Conservation (phyloP, 2,329 filamentous ascomycete species). For the Clonostachys byssicola region DNA sequence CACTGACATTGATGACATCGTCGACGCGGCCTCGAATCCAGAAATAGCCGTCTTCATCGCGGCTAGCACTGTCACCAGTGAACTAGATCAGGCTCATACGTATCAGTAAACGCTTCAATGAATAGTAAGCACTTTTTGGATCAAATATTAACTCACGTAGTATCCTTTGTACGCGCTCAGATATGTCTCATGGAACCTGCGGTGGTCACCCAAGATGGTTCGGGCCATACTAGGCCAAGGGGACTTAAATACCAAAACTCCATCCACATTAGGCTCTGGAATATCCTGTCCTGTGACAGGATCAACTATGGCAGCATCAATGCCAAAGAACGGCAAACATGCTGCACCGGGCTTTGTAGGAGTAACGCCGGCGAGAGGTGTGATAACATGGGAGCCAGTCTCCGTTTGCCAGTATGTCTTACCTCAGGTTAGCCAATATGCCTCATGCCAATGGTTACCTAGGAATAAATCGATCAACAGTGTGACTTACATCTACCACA, state of each 20-base stretch:
- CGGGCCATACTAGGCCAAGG: slow-evolving; percentile 98
- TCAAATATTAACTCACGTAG: slow-evolving; percentile 63
- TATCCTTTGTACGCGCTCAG: slow-evolving; percentile 96
- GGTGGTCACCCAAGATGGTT: slow-evolving; percentile 95
- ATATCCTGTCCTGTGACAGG: slow-evolving; percentile 93
- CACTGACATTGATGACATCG: slow-evolving; percentile 96
- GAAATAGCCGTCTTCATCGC: slow-evolving; percentile 98
- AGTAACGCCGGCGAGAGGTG: slow-evolving; percentile 86
- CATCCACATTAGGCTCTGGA: slow-evolving; percentile 92
- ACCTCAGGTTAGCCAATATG: slow-evolving; percentile 1
- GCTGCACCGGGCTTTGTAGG: slow-evolving; percentile 96
- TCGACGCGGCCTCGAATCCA: slow-evolving; percentile 99
- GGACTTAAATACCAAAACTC: slow-evolving; percentile 95
- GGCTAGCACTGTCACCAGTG: slow-evolving; percentile 88
- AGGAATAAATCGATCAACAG: neutral
- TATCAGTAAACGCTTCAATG: neutral
- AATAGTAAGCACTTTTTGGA: neutral
- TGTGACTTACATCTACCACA: slow-evolving; percentile 77
- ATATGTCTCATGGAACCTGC: slow-evolving; percentile 98
- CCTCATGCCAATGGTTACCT: neutral
- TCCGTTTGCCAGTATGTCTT: slow-evolving; percentile 99
- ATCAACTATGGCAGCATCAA: slow-evolving; percentile 96
- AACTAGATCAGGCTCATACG: slow-evolving; percentile 46
- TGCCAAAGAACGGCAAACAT: slow-evolving; percentile 95
- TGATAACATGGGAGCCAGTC: slow-evolving; percentile 94